These are phyloP conservation scores for Ophiosphaerella korrae DNA, from an alignment of 2,329 filamentous ascomycete species.

Conservation along the genomic window DNA sequence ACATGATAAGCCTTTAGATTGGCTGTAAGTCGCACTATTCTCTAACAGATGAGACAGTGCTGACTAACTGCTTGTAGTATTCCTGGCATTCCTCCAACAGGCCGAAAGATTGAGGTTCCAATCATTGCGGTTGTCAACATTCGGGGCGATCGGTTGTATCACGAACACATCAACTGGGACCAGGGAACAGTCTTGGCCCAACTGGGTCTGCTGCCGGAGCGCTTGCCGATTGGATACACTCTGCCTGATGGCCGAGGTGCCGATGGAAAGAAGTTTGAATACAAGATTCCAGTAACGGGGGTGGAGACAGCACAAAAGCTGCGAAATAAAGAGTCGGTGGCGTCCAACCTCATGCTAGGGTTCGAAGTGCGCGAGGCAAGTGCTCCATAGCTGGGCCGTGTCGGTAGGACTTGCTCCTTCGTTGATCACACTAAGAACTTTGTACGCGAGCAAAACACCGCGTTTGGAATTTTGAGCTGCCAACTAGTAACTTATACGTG, in stretches of 20 bases:
- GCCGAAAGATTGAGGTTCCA: conserved; percentile 59
- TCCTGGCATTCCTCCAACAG: conserved; percentile 12
- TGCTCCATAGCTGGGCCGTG: not conserved
- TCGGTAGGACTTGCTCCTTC: too few species aligned
- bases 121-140: conserved; percentile 69
- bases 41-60: conserved; percentile 51
- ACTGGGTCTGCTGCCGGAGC: conserved; percentile 65
- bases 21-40: conserved; percentile 36
- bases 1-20: conserved; percentile 59
- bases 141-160: conserved; percentile 67
- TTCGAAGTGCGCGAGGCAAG: not conserved
- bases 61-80: not conserved
- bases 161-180: conserved; percentile 73
- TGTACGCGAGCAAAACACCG: too few species aligned
- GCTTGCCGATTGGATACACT: conserved; percentile 52
- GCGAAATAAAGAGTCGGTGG: not conserved
- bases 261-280: not conserved
- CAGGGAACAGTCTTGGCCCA: conserved; percentile 65
- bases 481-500: too few species aligned
- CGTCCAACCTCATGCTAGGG: not conserved
- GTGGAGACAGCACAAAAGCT: not conserved
- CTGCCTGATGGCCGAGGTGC: not conserved
- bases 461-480: too few species aligned
- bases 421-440: too few species aligned
- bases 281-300: not conserved